phyloP scores from a whole-genome alignment of 345 rosid species.

The Microcos paniculata region DNA sequence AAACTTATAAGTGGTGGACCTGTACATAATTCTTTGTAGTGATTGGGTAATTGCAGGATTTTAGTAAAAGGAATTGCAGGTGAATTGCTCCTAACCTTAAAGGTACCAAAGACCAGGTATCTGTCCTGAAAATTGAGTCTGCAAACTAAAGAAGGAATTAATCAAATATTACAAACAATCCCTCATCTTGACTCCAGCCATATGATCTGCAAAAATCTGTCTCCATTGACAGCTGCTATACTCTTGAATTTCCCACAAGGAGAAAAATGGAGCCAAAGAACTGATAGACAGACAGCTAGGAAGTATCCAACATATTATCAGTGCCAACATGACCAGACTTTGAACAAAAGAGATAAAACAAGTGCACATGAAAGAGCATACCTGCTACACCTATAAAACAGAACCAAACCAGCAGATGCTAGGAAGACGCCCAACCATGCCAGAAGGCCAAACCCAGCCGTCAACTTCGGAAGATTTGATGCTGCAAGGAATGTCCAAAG shows the following conservation, averaged over 20 bases:
- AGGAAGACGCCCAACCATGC: slow-evolving; percentile 87
- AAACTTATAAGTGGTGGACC: too few relatives aligned
- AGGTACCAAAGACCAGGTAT: too few relatives aligned
- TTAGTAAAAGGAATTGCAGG: too few relatives aligned
- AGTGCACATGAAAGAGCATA: slow-evolving; percentile 25
- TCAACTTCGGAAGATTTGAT: slow-evolving; percentile 69
- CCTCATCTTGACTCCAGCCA: too few relatives aligned
- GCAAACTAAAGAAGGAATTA: too few relatives aligned
- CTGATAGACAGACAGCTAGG: not conserved
- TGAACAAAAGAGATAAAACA: not conserved
- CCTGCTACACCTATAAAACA: slow-evolving; percentile 96
- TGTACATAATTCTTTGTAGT: too few relatives aligned
- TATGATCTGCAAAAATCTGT: not conserved
- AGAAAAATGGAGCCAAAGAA: not conserved
- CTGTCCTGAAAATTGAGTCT: too few relatives aligned
- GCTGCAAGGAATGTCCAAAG: slow-evolving; percentile 47
- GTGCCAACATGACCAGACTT: not conserved
- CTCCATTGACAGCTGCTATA: not conserved
- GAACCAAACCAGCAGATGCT: slow-evolving; percentile 68
- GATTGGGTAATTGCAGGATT: too few relatives aligned
- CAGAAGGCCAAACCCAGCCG: slow-evolving; percentile 68
- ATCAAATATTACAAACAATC: too few relatives aligned
- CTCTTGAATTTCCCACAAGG: not conserved
- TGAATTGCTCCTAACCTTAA: too few relatives aligned
- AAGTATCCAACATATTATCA: not conserved